Evolutionary conservation across 345 rosid genomes (phyloP), one percentile per base, ranked within the genome.

Genomic region (Eucalyptus pauciflora): DNA sequence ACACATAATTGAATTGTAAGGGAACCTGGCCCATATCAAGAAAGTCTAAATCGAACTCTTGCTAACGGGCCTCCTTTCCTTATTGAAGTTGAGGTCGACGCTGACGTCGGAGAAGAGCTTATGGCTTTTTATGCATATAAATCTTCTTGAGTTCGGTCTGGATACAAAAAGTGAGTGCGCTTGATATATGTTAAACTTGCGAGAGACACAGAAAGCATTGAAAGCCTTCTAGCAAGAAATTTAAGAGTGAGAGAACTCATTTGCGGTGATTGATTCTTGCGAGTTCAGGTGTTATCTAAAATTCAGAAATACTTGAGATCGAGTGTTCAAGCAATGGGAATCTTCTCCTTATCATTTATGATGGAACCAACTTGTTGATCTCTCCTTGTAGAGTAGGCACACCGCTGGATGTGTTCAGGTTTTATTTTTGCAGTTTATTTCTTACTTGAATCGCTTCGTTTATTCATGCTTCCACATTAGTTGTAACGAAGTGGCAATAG

Each of bases 391-490:
- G 17, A 29, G 33, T 13, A 62, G 18, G 8, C 18, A 13, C 3
- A 13, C 33, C 8, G 0, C 71, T 0, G 1, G 7, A 62, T 15
- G 1, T 1, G 16, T 13, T 13, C 33, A 3, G 3, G 16, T 62
- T 29, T 62, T 29, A 62, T 62, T 62, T 27, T 7, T 62, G 9
- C 9, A 62, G 0, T 27, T 29, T 62, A 6, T 7, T 29, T 29
- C 69, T 62, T 62, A 7, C 16, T 41, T 41, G 41, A 41, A 41
- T 41, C 41, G 5, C 41, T 41, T 41, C 41, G 5, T 41, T 41
- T 4, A 41, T 41, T 41, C 41, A 41, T 41, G 41, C 41, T 41
- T 41, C 41, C 41, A 41, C 41, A 41, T 41, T 41, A 5, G 41
- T 41, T 41, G 41, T 41, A 41, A 41, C 41, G 41, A 41, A 41